phyloP scores from a whole-genome alignment of 2,329 filamentous ascomycete species.

The Diaporthe eres region DNA sequence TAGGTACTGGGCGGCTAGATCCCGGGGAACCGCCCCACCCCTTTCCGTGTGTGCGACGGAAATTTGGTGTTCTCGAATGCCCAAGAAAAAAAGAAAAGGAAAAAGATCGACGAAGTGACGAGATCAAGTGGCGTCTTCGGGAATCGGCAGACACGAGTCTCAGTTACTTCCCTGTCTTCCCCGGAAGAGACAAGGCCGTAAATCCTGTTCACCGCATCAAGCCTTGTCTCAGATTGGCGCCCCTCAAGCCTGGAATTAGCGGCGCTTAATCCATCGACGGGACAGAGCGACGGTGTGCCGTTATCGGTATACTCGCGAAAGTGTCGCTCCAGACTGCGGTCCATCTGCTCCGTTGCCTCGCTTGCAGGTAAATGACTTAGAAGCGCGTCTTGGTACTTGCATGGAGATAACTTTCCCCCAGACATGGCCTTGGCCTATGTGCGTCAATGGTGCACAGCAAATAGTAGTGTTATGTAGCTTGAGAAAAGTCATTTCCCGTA shows the following conservation, averaged over 20 bases:
- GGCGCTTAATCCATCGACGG: background rate
- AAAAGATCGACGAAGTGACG: background rate
- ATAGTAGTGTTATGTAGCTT: background rate
- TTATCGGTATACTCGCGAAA: background rate
- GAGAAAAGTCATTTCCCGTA: no score
- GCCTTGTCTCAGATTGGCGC: conserved; percentile 25
- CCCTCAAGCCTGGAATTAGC: background rate
- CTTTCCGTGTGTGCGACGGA: background rate
- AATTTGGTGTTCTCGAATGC: background rate
- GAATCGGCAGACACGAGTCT: conserved; percentile 34
- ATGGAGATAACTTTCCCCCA: no score
- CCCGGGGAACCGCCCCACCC: background rate
- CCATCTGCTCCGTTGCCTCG: background rate
- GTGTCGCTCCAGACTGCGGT: background rate
- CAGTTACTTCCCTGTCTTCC: background rate
- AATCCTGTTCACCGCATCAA: conserved; percentile 12
- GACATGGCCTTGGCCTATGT: background rate
- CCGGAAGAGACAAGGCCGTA: conserved; percentile 14
- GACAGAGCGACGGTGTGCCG: background rate
- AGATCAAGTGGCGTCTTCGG: conserved; percentile 14
- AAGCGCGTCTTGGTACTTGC: background rate
- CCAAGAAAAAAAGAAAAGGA: background rate
- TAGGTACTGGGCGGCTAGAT: background rate
- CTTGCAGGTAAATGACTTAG: background rate
- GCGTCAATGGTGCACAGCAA: no score